phyloP scores from a whole-genome alignment of 768 basidiomycete genomes.

The Plicaturopsis crispa region DNA sequence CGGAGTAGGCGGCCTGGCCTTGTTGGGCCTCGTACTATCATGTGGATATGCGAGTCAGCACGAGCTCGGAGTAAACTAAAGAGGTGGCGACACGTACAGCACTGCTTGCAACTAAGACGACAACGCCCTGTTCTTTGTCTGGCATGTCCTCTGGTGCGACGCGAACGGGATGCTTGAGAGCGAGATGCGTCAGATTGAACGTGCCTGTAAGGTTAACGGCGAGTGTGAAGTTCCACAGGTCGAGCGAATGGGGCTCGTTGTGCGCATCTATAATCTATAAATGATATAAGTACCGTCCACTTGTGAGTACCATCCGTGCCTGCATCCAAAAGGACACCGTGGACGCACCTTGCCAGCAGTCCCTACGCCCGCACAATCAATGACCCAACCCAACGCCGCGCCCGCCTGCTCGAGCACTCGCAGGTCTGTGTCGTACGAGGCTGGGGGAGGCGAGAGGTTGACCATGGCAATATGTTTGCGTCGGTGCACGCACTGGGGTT shows the following conservation, averaged over 20 bases:
- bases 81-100: no score
- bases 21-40: constrained; percentile 47
- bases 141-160: constrained; percentile 33
- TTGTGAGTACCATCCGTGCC: no score
- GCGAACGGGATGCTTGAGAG: constrained; percentile 39
- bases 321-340: no score
- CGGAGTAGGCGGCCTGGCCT: constrained; percentile 50
- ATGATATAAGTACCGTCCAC: no score
- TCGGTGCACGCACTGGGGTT: no score
- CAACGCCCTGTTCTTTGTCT: constrained; percentile 50
- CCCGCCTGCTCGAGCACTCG: constrained; percentile 31
- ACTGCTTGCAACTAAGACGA: constrained; percentile 49
- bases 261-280: constrained; percentile 40
- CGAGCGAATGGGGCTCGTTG: constrained; percentile 38
- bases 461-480: no score
- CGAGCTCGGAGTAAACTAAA: background rate
- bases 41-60: background rate
- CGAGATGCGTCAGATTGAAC: constrained; percentile 52
- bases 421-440: no score
- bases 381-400: constrained; percentile 46
- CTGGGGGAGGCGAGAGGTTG: no score
- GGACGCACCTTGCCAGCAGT: constrained; percentile 17
- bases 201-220: constrained; percentile 50
- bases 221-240: constrained; percentile 44
- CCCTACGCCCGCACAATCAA: constrained; percentile 53